These are phyloP conservation scores for Coemansia sp. DNA, from an alignment of 192 early-diverging fungal species.

Conservation along the genomic window DNA sequence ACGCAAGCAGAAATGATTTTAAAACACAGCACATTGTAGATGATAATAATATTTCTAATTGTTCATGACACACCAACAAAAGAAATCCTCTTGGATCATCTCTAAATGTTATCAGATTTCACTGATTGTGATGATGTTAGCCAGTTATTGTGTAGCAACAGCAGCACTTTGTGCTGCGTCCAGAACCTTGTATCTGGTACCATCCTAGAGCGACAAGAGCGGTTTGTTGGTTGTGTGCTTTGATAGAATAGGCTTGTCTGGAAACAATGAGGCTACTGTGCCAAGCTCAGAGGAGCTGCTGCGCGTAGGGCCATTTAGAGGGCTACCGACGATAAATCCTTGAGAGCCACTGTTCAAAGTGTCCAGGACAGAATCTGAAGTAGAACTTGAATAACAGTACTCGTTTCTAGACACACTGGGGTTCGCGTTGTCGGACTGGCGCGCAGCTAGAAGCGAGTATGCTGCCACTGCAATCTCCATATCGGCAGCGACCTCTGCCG, in stretches of 20 bases:
- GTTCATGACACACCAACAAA: background rate
- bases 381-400: background rate
- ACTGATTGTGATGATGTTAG: background rate
- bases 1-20: too few relatives aligned
- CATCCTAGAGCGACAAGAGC: background rate
- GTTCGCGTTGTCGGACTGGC: constrained; percentile 1
- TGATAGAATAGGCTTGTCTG: background rate
- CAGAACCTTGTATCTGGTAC: background rate
- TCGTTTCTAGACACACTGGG: background rate
- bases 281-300: background rate
- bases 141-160: background rate
- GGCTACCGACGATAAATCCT: background rate
- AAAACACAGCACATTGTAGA: too few relatives aligned
- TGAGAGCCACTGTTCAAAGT: background rate
- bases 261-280: background rate
- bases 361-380: background rate
- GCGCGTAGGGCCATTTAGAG: background rate
- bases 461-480: constrained; percentile 33
- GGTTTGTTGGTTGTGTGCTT: background rate
- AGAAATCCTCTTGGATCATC: too few relatives aligned
- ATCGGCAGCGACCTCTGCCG: constrained; percentile 35
- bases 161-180: background rate
- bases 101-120: too few relatives aligned
- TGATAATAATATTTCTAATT: background rate
- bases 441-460: constrained; percentile 14